Percentiles rank a stretch among this genome's conserved stretches.
These are phyloP conservation scores for Aquilaria yunnanensis DNA, from an alignment of 345 rosid species.

Conservation along the genomic window DNA sequence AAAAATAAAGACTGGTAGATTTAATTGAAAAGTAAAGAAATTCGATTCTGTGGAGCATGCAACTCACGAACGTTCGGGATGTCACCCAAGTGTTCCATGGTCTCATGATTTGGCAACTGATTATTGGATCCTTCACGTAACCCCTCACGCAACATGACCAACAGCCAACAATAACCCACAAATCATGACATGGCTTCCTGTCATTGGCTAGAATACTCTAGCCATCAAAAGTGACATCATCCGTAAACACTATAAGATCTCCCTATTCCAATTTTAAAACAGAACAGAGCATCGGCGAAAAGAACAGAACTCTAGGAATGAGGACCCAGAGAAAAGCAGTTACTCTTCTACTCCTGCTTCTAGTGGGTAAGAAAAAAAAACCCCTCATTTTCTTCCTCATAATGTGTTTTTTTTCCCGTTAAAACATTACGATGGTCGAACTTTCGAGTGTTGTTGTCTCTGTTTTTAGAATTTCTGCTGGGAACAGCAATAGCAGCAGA, in stretches of 20 bases:
- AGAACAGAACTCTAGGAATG: not conserved
- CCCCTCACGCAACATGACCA: no score
- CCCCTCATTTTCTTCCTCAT: not conserved
- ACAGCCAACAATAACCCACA: no score
- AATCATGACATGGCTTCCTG: not conserved
- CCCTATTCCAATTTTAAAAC: not conserved
- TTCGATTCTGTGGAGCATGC: no score
- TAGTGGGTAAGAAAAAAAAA: not conserved
- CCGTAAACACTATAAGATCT: not conserved
- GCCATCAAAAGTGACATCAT: not conserved
- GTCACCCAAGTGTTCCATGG: no score
- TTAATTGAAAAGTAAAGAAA: no score
- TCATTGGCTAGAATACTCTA: slow-evolving; percentile 8
- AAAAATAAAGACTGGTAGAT: no score
- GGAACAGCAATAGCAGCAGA: slow-evolving; percentile 11
- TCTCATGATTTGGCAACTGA: no score
- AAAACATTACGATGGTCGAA: not conserved
- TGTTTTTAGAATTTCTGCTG: slow-evolving; percentile 3
- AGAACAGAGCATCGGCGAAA: not conserved
- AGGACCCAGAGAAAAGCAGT: not conserved
- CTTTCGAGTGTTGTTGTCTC: not conserved
- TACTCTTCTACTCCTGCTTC: not conserved
- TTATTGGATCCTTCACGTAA: no score
- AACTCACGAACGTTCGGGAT: no score
- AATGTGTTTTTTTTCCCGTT: not conserved